Conservation (phyloP, 768 basidiomycete genomes). For the Chalciporus pseudorubinellus region DNA sequence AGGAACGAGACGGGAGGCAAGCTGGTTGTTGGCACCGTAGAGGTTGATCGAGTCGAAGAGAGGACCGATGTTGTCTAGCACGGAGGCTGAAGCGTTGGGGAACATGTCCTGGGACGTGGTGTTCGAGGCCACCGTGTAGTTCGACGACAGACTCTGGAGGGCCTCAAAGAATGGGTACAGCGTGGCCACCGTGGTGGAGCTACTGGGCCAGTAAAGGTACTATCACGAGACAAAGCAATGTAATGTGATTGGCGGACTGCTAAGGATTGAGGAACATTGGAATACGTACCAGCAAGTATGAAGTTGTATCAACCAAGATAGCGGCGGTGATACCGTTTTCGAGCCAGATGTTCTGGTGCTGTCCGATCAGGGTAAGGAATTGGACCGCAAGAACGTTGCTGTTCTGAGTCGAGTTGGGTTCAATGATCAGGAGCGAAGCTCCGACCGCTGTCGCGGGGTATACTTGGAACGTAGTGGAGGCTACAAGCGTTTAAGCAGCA, state of each 20-base stretch:
- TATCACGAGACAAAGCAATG: not conserved
- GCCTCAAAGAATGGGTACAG: slow-evolving; percentile 11
- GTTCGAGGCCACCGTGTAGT: not conserved
- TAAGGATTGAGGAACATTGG: not conserved
- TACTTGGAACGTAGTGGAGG: slow-evolving; percentile 10
- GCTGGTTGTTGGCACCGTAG: slow-evolving; percentile 11
- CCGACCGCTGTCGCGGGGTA: not conserved
- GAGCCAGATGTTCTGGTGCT: slow-evolving; percentile 18
- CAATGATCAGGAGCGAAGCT: slow-evolving; percentile 12
- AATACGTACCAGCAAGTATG: slow-evolving; percentile 16
- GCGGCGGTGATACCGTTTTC: slow-evolving; percentile 11
- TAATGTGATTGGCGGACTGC: not conserved
- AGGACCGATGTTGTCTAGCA: slow-evolving; percentile 3
- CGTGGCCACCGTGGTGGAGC: not conserved
- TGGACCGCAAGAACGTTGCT: slow-evolving; percentile 13
- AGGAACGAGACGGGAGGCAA: slow-evolving; percentile 15
- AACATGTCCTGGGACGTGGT: slow-evolving; percentile 1
- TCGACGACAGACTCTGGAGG: not conserved
- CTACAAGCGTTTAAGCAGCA: not conserved
- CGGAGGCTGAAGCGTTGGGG: slow-evolving; percentile 6
- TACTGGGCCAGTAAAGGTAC: slow-evolving; percentile 17
- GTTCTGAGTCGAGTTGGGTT: slow-evolving; percentile 10
- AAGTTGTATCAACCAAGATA: too few relatives aligned
- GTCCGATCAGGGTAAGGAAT: slow-evolving; percentile 18
- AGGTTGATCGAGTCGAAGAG: slow-evolving; percentile 3